Conservation (phyloP, 23 red algal genomes). For the Gracilaria vermiculophylla region DNA sequence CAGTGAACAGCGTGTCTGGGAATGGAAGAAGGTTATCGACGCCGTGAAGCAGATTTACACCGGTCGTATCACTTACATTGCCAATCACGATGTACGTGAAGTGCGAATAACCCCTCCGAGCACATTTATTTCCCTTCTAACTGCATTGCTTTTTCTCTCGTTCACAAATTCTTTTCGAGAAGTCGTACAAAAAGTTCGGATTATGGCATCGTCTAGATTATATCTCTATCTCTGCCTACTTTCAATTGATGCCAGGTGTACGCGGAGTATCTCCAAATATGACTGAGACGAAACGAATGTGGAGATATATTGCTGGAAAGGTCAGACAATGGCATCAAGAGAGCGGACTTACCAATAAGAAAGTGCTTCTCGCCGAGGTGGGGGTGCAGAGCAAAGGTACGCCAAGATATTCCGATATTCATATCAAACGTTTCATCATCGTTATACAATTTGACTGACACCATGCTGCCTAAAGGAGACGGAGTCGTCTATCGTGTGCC, state of each 20-base stretch:
- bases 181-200: not conserved
- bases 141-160: not conserved
- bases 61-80: slow-evolving; percentile 6
- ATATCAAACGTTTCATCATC: too few relatives aligned
- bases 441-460: too few relatives aligned
- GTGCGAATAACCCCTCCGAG: too few relatives aligned
- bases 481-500: slow-evolving; percentile 12
- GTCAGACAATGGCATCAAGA: not conserved
- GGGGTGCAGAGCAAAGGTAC: slow-evolving; percentile 27
- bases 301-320: not conserved
- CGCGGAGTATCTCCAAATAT: slow-evolving; percentile 16
- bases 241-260: slow-evolving; percentile 1
- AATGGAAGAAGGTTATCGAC: not conserved
- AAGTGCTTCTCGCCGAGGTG: slow-evolving; percentile 14
- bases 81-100: slow-evolving; percentile 32
- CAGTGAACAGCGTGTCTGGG: not conserved
- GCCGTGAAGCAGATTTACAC: not conserved
- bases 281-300: not conserved
- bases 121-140: too few relatives aligned
- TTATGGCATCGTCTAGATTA: not conserved
- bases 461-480: not conserved
- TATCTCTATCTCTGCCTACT: slow-evolving; percentile 31
- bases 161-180: not conserved
- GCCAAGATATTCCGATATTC: not conserved
- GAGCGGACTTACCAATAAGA: not conserved